Evolutionary conservation across 75 land plant genomes (phyloP).

Genomic region (Cryptomeria japonica): DNA sequence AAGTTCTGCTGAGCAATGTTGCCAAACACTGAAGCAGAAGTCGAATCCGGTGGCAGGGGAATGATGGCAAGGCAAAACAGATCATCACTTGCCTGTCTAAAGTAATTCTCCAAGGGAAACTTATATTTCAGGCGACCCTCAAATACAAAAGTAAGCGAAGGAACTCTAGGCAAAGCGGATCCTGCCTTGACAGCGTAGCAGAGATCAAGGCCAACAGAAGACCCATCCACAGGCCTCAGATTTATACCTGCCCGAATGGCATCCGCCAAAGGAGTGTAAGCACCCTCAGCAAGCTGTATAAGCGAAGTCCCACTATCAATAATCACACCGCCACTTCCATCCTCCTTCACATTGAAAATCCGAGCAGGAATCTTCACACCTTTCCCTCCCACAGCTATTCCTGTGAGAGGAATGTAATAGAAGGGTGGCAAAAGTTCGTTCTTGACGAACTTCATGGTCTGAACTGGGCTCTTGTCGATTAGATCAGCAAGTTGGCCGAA

Average conservation of each 20-base stretch:
- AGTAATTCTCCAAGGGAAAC: slow-evolving; percentile 23
- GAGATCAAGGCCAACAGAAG: slow-evolving; percentile 21
- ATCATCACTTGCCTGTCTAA: slow-evolving; percentile 6
- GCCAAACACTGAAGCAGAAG: slow-evolving; percentile 19
- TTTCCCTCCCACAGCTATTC: slow-evolving; percentile 15
- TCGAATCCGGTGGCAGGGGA: background rate
- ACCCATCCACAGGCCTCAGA: background rate
- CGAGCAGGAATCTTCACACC: slow-evolving; percentile 12
- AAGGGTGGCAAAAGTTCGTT: background rate
- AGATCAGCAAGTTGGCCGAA: slow-evolving; percentile 12
- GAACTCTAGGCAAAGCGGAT: background rate
- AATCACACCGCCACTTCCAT: slow-evolving; percentile 24
- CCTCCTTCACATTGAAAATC: slow-evolving; percentile 7
- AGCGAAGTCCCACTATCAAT: slow-evolving; percentile 33
- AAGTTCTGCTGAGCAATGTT: slow-evolving; percentile 34
- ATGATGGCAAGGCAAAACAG: slow-evolving; percentile 19
- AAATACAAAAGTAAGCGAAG: slow-evolving; percentile 18
- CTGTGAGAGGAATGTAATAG: slow-evolving; percentile 24
- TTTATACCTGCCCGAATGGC: background rate
- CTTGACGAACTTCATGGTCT: background rate
- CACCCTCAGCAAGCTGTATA: slow-evolving; percentile 7
- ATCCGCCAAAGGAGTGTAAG: slow-evolving; percentile 12
- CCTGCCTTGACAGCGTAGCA: slow-evolving; percentile 8
- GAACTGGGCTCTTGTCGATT: background rate
- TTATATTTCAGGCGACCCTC: background rate